Percentiles rank a stretch among this genome's conserved stretches.
phyloP scores from a whole-genome alignment of 768 basidiomycete species.

The Kwoniella heveanensis region DNA sequence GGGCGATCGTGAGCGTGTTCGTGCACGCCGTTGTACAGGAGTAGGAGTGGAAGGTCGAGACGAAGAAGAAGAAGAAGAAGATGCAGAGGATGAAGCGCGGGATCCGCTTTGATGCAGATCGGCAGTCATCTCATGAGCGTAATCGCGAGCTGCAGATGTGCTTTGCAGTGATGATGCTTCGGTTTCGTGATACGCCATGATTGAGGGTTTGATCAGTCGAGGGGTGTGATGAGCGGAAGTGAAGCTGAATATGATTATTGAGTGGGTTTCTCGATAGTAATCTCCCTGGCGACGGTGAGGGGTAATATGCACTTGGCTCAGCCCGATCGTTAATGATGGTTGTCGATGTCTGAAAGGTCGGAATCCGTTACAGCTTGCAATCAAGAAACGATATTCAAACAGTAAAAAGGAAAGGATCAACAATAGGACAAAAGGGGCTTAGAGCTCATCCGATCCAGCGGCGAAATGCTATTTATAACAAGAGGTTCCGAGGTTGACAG shows the following conservation, averaged over 20 bases:
- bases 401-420: not conserved
- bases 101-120: not conserved
- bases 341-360: no score
- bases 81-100: not conserved
- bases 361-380: no score
- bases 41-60: not conserved
- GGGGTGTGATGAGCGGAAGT: not conserved
- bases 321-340: no score
- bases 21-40: not conserved
- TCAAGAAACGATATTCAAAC: no score
- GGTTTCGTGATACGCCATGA: not conserved
- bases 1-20: not conserved
- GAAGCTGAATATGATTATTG: no score
- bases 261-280: no score
- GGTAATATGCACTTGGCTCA: no score
- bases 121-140: not conserved
- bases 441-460: not conserved
- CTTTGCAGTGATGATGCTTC: not conserved
- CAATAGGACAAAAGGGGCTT: constrained; percentile 7
- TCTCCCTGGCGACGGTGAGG: no score
- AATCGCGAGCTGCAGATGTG: not conserved
- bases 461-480: not conserved
- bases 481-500: not conserved
- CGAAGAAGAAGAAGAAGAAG: constrained; percentile 3
- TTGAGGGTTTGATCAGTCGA: not conserved